These are phyloP conservation scores for Gracilaria caudata DNA, from an alignment of 23 red algal genomes.

Conservation along the genomic window DNA sequence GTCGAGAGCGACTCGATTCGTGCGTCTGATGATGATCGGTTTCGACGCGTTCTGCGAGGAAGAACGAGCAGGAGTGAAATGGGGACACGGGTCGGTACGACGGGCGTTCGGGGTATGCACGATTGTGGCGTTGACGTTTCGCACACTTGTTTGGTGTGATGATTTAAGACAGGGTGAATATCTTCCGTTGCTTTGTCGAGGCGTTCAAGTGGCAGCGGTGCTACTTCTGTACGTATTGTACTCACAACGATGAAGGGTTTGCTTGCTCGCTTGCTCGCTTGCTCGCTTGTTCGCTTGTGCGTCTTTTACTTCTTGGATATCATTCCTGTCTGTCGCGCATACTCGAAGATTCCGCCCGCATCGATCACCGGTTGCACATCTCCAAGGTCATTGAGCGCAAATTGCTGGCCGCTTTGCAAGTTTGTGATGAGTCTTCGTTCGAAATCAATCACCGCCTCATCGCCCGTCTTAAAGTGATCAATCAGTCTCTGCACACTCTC, in stretches of 20 bases:
- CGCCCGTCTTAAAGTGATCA: constrained; percentile 84
- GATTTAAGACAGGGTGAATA: constrained; percentile 23
- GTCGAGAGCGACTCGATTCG: constrained; percentile 28
- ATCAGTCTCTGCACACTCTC: constrained; percentile 63
- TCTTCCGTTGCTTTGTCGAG: constrained; percentile 12
- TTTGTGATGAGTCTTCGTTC: constrained; percentile 66
- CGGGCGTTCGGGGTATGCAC: constrained; percentile 7
- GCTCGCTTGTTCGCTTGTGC: neutral
- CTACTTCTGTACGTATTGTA: constrained; percentile 19
- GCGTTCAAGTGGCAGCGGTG: constrained; percentile 23
- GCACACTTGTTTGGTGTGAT: constrained; percentile 22
- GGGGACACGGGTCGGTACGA: constrained; percentile 26
- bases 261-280: neutral
- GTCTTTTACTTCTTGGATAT: constrained; percentile 65
- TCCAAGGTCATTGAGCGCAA: constrained; percentile 81
- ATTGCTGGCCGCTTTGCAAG: constrained; percentile 53
- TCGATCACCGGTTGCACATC: constrained; percentile 95
- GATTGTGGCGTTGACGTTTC: constrained; percentile 40
- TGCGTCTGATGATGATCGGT: constrained; percentile 29
- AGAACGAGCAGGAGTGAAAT: constrained; percentile 3
- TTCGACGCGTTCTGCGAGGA: constrained; percentile 32
- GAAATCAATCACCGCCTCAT: constrained; percentile 89
- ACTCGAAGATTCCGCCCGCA: constrained; percentile 97
- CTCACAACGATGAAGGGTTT: neutral
- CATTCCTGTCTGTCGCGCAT: constrained; percentile 93